Evolutionary conservation across 2,329 filamentous ascomycete species (phyloP), one percentile per base, ranked within the genome.

Genomic region (Macrophomina phaseolina): DNA sequence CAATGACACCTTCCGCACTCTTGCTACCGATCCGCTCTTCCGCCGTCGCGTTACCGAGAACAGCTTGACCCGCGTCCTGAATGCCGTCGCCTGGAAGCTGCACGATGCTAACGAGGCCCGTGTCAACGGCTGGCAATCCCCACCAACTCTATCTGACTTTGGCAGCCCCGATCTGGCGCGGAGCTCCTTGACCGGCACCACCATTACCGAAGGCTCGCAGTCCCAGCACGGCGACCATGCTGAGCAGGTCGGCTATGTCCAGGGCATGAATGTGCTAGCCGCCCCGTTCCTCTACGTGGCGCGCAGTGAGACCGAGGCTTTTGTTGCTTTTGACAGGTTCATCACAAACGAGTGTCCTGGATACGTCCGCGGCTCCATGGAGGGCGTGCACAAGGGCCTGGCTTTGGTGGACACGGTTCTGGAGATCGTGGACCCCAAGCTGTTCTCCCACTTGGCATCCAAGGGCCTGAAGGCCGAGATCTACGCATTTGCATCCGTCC

Each of bases 241-340:
- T 84, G 88, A 70, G 88, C 87, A 92, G 11, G 92, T 93, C 38
- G 94, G 92, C 48, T 99, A 99, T 73, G 94, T 99, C 2, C 95
- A 99, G 79, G 95, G 95, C 71, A 98, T 99, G 94, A 99, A 99
- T 76, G 95, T 99, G 48, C 87, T 99, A 16, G 94, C 94, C 9
- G 95, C 95, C 0, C 95, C 95, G 0, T 97, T 99, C 75, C 84
- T 99, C 53, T 99, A 99, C 77, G 93, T 93, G 5, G 94, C 95
- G 1, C 90, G 93, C 67, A 97, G 93, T 77, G 95, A 99, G 81
- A 91, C 94, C 6, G 94, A 99, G 80, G 95, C 95, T 2, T 99
- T 97, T 73, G 90, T 92, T 5, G 90, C 93, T 1, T 97, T 99
- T 73, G 89, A 97, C 76, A 89, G 89, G 51, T 90, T 97, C 70